Evolutionary conservation across 257 asterid species (phyloP).

Genomic region (Lycium ferocissimum): DNA sequence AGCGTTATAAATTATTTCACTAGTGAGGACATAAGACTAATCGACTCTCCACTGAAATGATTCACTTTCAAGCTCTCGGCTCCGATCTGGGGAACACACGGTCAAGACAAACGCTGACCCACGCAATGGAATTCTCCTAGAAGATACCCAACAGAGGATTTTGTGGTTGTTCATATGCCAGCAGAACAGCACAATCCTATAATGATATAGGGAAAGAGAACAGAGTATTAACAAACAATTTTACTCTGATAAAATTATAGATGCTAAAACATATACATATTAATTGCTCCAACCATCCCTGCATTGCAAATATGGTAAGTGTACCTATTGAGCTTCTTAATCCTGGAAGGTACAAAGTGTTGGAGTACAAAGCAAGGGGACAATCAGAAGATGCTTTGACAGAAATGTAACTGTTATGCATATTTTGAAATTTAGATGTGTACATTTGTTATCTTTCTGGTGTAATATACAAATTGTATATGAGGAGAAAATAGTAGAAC

Average conservation of each 20-base stretch:
- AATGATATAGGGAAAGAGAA: constrained; percentile 2
- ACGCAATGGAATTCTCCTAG: neutral
- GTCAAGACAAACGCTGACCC: neutral
- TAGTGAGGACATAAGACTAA: neutral
- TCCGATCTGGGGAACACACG: neutral
- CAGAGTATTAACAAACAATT: neutral
- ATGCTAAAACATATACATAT: neutral
- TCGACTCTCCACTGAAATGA: neutral
- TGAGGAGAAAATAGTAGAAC: neutral
- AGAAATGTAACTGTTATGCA: neutral
- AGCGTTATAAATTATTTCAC: neutral
- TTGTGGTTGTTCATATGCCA: constrained; percentile 77
- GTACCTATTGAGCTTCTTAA: neutral
- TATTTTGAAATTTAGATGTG: neutral
- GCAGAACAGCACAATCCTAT: constrained; percentile 87
- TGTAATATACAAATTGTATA: neutral
- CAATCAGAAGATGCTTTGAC: neutral
- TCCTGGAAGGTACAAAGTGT: neutral
- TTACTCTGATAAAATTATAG: neutral
- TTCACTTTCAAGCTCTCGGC: neutral
- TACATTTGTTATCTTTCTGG: neutral
- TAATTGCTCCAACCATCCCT: neutral
- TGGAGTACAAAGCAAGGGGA: neutral
- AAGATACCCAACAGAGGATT: constrained; percentile 76
- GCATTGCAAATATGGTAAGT: neutral